Evolutionary conservation across 805 yeast genomes (phyloP).

Genomic region (Maudiozyma turicensis): DNA sequence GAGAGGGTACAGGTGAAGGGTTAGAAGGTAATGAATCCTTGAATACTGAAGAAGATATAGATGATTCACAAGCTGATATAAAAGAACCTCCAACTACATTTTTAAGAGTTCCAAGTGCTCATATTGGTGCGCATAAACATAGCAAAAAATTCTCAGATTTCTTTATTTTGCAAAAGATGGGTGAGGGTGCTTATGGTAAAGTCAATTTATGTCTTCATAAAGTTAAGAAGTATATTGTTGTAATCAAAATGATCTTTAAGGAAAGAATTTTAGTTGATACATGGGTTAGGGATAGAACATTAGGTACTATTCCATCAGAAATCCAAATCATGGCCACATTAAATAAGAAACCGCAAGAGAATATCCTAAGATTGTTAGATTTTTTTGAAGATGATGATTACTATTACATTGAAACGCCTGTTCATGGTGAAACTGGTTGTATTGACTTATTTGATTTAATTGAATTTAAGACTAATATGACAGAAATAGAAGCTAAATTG

Average conservation of each 20-base stretch:
- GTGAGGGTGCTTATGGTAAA: constrained; percentile 95
- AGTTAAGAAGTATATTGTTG: constrained; percentile 55
- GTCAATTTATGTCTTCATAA: constrained; percentile 71
- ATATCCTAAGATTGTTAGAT: constrained; percentile 75
- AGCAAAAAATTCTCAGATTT: constrained; percentile 67
- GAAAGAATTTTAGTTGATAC: constrained; percentile 92
- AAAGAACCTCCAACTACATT: constrained; percentile 8
- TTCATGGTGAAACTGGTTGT: constrained; percentile 83
- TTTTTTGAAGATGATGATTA: constrained; percentile 87
- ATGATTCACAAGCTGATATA: not conserved
- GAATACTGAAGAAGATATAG: not conserved
- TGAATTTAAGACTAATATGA: constrained; percentile 74
- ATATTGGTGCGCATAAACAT: constrained; percentile 60
- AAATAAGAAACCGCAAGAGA: constrained; percentile 71
- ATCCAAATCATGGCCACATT: constrained; percentile 86
- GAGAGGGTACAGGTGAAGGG: not conserved
- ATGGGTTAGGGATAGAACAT: constrained; percentile 85
- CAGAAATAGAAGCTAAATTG: constrained; percentile 65
- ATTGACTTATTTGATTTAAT: constrained; percentile 88
- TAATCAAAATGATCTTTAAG: constrained; percentile 83
- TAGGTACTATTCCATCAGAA: constrained; percentile 95
- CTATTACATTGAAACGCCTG: constrained; percentile 85
- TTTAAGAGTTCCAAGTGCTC: constrained; percentile 17
- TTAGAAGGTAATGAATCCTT: not conserved
- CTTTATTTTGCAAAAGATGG: constrained; percentile 63